Conservation (phyloP, 345 rosid species). For the Arabis hirsuta region DNA sequence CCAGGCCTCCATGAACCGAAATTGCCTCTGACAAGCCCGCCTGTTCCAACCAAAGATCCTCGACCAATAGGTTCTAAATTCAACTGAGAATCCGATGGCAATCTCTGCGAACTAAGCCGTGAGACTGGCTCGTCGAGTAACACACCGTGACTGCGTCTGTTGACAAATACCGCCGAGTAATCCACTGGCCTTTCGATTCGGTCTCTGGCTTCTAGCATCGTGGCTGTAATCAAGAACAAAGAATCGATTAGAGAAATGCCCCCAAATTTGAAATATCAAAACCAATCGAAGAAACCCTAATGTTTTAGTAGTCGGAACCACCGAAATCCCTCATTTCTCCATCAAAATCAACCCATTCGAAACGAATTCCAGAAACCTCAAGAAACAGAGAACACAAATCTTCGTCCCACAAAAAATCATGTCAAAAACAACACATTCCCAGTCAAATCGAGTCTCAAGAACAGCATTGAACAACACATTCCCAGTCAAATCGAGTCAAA, state of each 20-base stretch:
- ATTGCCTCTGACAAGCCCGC: constrained; percentile 28
- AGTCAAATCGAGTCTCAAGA: constrained; percentile 19
- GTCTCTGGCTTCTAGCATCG: constrained; percentile 76
- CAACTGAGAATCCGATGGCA: constrained; percentile 11
- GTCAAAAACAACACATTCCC: not conserved
- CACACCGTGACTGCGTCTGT: constrained; percentile 50
- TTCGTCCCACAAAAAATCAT: not conserved
- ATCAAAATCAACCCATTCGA: not conserved
- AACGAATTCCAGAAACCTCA: constrained; percentile 8
- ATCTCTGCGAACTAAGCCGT: constrained; percentile 12
- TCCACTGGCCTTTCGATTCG: constrained; percentile 63
- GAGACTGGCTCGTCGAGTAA: constrained; percentile 46
- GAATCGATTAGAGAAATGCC: not conserved
- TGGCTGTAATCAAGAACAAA: constrained; percentile 17
- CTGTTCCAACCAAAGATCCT: constrained; percentile 15
- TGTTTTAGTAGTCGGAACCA: not conserved
- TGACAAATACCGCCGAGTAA: constrained; percentile 47
- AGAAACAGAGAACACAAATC: not conserved
- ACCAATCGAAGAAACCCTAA: not conserved
- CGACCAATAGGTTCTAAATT: constrained; percentile 24
- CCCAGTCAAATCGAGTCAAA: not conserved
- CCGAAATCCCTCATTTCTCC: not conserved
- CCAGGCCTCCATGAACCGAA: constrained; percentile 49
- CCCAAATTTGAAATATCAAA: not conserved
- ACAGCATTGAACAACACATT: not conserved